Evolutionary conservation across 768 basidiomycete genomes (phyloP).

Genomic region (Lentinula sp.): DNA sequence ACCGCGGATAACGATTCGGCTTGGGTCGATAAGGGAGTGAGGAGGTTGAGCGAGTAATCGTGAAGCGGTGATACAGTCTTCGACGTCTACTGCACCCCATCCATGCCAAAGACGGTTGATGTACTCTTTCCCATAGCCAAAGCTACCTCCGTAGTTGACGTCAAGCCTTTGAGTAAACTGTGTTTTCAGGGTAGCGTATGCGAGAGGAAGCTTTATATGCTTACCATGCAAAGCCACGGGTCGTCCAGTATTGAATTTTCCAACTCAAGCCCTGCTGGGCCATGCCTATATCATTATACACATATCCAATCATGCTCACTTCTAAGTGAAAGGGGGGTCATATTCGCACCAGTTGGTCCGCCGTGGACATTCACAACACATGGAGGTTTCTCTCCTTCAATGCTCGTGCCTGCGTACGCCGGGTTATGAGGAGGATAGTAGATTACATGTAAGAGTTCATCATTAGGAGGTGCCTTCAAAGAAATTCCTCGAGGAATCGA

Average conservation of each 20-base stretch:
- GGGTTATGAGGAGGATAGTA: conserved; percentile 69
- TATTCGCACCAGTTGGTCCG: conserved; percentile 47
- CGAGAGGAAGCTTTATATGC: background rate
- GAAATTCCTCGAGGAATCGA: conserved; percentile 21
- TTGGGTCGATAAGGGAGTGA: conserved; percentile 52
- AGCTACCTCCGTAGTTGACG: conserved; percentile 75
- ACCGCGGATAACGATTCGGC: conserved; percentile 66
- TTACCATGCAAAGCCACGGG: conserved; percentile 70
- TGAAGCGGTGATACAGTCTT: conserved; percentile 59
- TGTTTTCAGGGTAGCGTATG: background rate
- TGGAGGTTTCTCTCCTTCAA: conserved; percentile 55
- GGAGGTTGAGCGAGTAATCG: conserved; percentile 37
- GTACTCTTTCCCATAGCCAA: conserved; percentile 67
- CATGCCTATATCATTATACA: conserved; percentile 7
- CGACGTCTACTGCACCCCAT: conserved; percentile 74
- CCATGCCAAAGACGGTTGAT: conserved; percentile 51
- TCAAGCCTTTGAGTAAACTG: conserved; percentile 42
- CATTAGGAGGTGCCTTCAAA: conserved; percentile 17
- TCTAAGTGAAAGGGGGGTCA: no score
- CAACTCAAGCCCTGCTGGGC: conserved; percentile 42
- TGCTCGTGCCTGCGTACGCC: conserved; percentile 40
- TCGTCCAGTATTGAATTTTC: conserved; percentile 61
- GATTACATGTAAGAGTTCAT: conserved; percentile 48
- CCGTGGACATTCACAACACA: conserved; percentile 64
- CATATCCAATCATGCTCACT: background rate